These are phyloP conservation scores for Pseudopyrenochaeta lycopersici DNA, from an alignment of 2,329 filamentous ascomycete species.

Conservation along the genomic window DNA sequence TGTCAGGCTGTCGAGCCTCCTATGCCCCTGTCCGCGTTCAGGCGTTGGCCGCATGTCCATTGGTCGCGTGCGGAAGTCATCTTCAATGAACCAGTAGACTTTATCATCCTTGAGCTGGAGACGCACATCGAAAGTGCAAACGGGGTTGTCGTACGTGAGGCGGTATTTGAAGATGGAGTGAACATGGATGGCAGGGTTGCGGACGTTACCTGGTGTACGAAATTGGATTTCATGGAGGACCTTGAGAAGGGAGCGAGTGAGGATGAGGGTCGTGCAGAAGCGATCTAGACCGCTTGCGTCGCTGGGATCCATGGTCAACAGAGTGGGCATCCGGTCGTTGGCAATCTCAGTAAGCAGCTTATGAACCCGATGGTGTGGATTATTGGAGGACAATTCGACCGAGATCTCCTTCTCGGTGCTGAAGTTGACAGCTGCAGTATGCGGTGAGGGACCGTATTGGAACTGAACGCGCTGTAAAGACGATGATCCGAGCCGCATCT, in stretches of 20 bases:
- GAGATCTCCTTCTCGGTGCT: slow-evolving; percentile 57
- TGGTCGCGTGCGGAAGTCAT: slow-evolving; percentile 33
- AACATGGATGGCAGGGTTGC: slow-evolving; percentile 44
- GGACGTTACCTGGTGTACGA: slow-evolving; percentile 46
- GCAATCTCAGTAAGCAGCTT: slow-evolving; percentile 67
- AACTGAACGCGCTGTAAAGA: slow-evolving; percentile 70
- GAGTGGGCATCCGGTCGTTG: slow-evolving; percentile 65
- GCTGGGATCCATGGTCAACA: slow-evolving; percentile 64
- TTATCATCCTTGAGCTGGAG: slow-evolving; percentile 42
- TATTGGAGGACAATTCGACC: slow-evolving; percentile 68
- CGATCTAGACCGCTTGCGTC: slow-evolving; percentile 59
- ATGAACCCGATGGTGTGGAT: slow-evolving; percentile 72
- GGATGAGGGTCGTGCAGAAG: slow-evolving; percentile 66
- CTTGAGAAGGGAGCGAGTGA: slow-evolving; percentile 71
- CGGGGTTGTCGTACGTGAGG: slow-evolving; percentile 52
- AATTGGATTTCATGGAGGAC: slow-evolving; percentile 69
- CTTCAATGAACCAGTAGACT: slow-evolving; percentile 50
- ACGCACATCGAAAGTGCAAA: slow-evolving; percentile 50
- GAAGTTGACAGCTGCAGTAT: slow-evolving; percentile 67
- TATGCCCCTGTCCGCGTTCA: slow-evolving; percentile 37
- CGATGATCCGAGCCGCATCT: slow-evolving; percentile 65
- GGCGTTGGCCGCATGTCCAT: slow-evolving; percentile 33
- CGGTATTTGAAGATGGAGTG: slow-evolving; percentile 49
- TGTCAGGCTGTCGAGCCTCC: slow-evolving; percentile 39
- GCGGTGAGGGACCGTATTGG: slow-evolving; percentile 66